Percentiles rank a stretch among this genome's conserved stretches.
Conservation (phyloP, 371 early-diverging fungal species). For the Lichtheimia corymbifera region DNA sequence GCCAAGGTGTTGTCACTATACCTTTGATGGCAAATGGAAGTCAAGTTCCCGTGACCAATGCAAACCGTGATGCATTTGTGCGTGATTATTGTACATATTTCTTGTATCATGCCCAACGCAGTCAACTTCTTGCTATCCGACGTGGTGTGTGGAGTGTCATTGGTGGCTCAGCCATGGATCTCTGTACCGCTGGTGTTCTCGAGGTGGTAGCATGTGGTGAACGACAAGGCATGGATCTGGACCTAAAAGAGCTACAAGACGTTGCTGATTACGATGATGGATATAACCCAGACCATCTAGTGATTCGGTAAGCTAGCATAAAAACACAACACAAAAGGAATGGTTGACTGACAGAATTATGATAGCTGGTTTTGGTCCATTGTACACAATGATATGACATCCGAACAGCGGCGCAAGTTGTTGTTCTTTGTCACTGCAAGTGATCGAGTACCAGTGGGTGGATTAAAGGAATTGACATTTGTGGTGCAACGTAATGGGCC, state of each 20-base stretch:
- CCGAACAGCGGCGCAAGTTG: slow-evolving; percentile 75
- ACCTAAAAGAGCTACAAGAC: slow-evolving; percentile 72
- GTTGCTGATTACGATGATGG: slow-evolving; percentile 88
- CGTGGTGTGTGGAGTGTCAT: slow-evolving; percentile 74
- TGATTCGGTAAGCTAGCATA: slow-evolving; percentile 39
- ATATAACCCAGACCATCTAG: slow-evolving; percentile 56
- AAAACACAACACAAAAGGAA: slow-evolving; percentile 1
- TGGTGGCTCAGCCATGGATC: slow-evolving; percentile 54
- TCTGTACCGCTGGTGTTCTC: slow-evolving; percentile 48
- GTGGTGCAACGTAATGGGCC: slow-evolving; percentile 93
- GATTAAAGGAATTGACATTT: slow-evolving; percentile 76
- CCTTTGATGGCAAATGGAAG: slow-evolving; percentile 74
- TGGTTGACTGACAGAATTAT: background rate
- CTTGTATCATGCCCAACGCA: slow-evolving; percentile 59
- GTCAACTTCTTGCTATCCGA: slow-evolving; percentile 70
- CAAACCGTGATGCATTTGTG: slow-evolving; percentile 77
- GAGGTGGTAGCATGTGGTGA: slow-evolving; percentile 56
- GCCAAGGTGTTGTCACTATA: slow-evolving; percentile 61
- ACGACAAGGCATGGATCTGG: slow-evolving; percentile 54
- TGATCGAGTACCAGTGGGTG: slow-evolving; percentile 93
- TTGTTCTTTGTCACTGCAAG: slow-evolving; percentile 96
- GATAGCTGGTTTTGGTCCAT: slow-evolving; percentile 91
- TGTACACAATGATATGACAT: slow-evolving; percentile 67
- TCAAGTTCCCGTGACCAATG: slow-evolving; percentile 75
- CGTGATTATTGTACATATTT: slow-evolving; percentile 71